These are phyloP conservation scores for Trichoderma koningiopsis DNA, from an alignment of 2,329 filamentous ascomycete genomes.

Conservation along the genomic window DNA sequence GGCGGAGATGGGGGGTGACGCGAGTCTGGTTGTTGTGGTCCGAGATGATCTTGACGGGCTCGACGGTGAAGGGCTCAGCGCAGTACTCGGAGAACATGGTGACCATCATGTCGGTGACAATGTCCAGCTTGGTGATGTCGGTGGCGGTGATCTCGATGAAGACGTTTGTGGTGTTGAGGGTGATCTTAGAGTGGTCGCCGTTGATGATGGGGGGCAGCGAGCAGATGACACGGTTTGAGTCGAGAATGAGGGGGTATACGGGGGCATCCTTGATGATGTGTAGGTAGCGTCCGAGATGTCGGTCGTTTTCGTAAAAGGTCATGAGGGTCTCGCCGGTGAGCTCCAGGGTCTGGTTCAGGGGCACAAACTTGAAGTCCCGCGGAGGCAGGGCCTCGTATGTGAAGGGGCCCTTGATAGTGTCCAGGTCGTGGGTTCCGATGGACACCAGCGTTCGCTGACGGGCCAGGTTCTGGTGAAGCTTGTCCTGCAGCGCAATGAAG, in stretches of 20 bases:
- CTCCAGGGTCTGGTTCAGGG: conserved; percentile 86
- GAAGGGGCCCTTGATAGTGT: conserved; percentile 92
- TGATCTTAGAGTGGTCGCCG: conserved; percentile 95
- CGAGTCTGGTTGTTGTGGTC: conserved; percentile 85
- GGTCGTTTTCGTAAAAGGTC: conserved; percentile 93
- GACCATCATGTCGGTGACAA: conserved; percentile 93
- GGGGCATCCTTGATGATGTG: conserved; percentile 93
- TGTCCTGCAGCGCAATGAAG: conserved; percentile 97
- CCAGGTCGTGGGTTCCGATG: conserved; percentile 95
- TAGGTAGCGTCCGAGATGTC: conserved; percentile 84
- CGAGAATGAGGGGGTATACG: conserved; percentile 94
- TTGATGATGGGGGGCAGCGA: conserved; percentile 98
- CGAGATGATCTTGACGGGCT: conserved; percentile 90
- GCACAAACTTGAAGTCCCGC: conserved; percentile 87
- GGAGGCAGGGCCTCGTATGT: conserved; percentile 91
- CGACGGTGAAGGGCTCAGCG: conserved; percentile 84
- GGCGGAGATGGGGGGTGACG: conserved; percentile 77
- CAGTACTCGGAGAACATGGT: conserved; percentile 97
- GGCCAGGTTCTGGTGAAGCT: conserved; percentile 94
- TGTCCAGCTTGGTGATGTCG: conserved; percentile 93
- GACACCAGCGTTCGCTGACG: conserved; percentile 92
- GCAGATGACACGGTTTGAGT: conserved; percentile 82
- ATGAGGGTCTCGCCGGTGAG: conserved; percentile 90
- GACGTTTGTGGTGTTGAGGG: conserved; percentile 84
- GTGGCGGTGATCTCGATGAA: conserved; percentile 97